Percentiles rank a stretch among this genome's conserved stretches.
These are phyloP conservation scores for Hypoxylon crocopeplum DNA, from an alignment of 495 filamentous ascomycete species.

Conservation along the genomic window DNA sequence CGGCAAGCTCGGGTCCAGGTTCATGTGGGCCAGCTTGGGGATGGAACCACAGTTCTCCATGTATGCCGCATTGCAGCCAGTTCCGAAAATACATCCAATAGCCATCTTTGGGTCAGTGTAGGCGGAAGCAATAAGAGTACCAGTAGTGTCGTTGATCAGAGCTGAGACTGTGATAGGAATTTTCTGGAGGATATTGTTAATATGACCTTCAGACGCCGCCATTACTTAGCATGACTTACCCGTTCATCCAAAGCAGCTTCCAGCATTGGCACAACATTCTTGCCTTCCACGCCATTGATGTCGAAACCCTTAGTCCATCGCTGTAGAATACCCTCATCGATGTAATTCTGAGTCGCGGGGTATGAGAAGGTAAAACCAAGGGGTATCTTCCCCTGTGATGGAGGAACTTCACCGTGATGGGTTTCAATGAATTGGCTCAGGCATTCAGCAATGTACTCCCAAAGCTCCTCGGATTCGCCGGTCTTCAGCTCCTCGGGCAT, in stretches of 20 bases:
- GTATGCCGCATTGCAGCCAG: slow-evolving; percentile 97
- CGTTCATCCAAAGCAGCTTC: slow-evolving; percentile 81
- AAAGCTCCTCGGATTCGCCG: slow-evolving; percentile 88
- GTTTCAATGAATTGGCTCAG: slow-evolving; percentile 93
- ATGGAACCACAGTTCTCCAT: slow-evolving; percentile 93
- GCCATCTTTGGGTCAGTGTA: slow-evolving; percentile 92
- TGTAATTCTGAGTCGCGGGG: slow-evolving; percentile 93
- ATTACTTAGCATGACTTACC: slow-evolving; percentile 54
- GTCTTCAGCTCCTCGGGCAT: slow-evolving; percentile 96
- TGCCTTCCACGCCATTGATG: slow-evolving; percentile 92
- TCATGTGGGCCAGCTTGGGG: slow-evolving; percentile 92
- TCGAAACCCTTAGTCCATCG: slow-evolving; percentile 99
- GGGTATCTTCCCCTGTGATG: slow-evolving; percentile 68
- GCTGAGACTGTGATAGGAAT: slow-evolving; percentile 93
- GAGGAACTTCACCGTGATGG: slow-evolving; percentile 74
- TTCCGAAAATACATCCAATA: slow-evolving; percentile 98
- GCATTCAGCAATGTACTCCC: slow-evolving; percentile 98
- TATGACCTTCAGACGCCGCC: slow-evolving; percentile 9
- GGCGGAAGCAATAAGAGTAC: slow-evolving; percentile 96
- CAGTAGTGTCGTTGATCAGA: slow-evolving; percentile 96
- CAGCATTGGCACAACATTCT: slow-evolving; percentile 93
- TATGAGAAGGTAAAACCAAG: slow-evolving; percentile 99
- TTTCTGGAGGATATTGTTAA: slow-evolving; percentile 55
- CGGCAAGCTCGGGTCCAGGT: slow-evolving; percentile 84
- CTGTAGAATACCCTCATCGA: slow-evolving; percentile 94